Evolutionary conservation across 176 grass and related monocot genomes (phyloP).

Genomic region (Cenchrus purpureus): DNA sequence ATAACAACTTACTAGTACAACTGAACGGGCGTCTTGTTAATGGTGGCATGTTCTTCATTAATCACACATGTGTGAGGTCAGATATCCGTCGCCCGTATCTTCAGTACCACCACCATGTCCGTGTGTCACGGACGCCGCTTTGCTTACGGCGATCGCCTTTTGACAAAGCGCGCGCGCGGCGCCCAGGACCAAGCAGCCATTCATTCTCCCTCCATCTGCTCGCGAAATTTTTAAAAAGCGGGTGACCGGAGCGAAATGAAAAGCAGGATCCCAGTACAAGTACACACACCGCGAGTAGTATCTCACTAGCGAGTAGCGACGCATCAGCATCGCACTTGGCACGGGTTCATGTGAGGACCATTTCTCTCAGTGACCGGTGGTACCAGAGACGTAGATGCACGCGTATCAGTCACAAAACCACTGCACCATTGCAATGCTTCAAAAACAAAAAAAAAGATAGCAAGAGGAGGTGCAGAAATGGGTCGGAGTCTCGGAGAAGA

Average conservation of each 20-base stretch:
- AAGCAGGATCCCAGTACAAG: slow-evolving; percentile 9
- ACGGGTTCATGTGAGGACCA: slow-evolving; percentile 36
- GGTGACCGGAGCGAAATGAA: slow-evolving; percentile 9
- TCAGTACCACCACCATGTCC: neutral
- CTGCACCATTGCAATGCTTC: neutral
- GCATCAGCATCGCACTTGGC: neutral
- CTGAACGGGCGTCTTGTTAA: neutral
- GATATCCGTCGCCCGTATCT: too few relatives aligned
- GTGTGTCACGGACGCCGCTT: slow-evolving; percentile 1
- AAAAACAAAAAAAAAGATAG: neutral
- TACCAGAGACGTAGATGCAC: neutral
- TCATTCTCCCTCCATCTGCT: slow-evolving; percentile 40
- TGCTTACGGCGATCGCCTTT: slow-evolving; percentile 9
- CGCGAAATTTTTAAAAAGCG: neutral
- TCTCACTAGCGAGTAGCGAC: too few relatives aligned
- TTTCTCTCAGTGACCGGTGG: too few relatives aligned
- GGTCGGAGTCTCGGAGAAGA: neutral
- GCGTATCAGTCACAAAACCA: too few relatives aligned
- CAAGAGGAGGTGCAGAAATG: neutral
- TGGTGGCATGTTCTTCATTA: neutral
- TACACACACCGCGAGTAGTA: neutral
- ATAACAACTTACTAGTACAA: too few relatives aligned
- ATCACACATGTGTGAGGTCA: too few relatives aligned
- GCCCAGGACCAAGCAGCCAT: neutral
- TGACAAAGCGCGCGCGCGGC: slow-evolving; percentile 14